Evolutionary conservation across 2,329 filamentous ascomycete genomes (phyloP).

Genomic region (Fusarium sp.): DNA sequence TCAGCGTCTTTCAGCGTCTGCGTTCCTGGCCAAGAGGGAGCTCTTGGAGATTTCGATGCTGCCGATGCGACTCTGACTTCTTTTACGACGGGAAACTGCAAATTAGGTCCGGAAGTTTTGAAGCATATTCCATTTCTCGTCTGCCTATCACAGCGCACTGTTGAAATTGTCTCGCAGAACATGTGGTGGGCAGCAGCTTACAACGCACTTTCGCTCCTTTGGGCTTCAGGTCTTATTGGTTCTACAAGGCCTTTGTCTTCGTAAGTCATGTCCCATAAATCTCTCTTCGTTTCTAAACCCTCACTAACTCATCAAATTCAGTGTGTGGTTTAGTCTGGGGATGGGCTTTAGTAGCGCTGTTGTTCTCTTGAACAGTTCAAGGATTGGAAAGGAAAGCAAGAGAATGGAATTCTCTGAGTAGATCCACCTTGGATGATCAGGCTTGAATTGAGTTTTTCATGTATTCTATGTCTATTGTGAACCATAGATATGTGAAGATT

Average conservation of each 20-base stretch:
- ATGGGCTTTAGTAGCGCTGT: neutral
- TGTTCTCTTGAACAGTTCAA: neutral
- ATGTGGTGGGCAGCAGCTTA: neutral
- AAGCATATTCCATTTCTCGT: neutral
- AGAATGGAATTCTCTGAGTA: neutral
- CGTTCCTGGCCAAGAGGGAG: neutral
- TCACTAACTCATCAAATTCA: neutral
- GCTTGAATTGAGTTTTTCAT: neutral
- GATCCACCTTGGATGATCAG: neutral
- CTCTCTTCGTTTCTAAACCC: neutral
- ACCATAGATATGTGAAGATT: neutral
- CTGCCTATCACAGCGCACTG: neutral
- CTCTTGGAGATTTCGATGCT: neutral
- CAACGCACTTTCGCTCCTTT: neutral
- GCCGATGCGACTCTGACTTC: neutral
- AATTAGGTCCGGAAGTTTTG: neutral
- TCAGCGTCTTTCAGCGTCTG: neutral
- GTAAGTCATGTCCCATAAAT: accelerated
- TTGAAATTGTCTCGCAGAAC: neutral
- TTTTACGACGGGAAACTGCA: accelerated
- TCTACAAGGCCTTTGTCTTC: neutral
- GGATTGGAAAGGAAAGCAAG: neutral
- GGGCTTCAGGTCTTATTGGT: neutral
- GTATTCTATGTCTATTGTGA: neutral
- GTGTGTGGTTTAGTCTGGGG: neutral